These are phyloP conservation scores for Phoma sp. DNA, from an alignment of 2,329 filamentous ascomycete species.

Conservation along the genomic window DNA sequence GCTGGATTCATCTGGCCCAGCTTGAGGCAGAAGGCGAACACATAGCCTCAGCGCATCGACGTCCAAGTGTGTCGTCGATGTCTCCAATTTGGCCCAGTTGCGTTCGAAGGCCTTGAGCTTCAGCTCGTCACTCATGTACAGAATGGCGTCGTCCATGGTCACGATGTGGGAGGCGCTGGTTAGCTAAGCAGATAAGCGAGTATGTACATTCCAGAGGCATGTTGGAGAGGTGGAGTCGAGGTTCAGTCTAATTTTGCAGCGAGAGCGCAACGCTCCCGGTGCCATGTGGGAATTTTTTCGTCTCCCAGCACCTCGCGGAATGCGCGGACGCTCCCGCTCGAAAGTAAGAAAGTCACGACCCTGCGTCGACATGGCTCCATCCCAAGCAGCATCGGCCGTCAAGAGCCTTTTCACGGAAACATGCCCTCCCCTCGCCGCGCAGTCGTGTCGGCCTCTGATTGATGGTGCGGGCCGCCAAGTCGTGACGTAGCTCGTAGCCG, in stretches of 20 bases:
- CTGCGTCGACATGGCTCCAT: background rate
- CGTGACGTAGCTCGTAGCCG: conserved; percentile 36
- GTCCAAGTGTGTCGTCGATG: conserved; percentile 19
- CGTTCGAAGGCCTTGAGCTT: conserved; percentile 30
- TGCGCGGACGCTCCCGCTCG: conserved; percentile 17
- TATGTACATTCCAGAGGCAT: conserved; percentile 11
- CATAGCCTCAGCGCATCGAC: conserved; percentile 19
- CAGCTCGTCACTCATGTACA: conserved; percentile 29
- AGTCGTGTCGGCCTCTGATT: conserved; percentile 26
- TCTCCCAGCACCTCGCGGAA: conserved; percentile 23
- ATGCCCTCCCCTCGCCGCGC: conserved; percentile 7
- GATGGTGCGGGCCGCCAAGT: conserved; percentile 30
- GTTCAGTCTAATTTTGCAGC: conserved; percentile 15
- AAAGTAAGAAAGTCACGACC: conserved; percentile 1
- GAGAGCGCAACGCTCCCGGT: background rate
- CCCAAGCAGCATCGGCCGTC: conserved; percentile 7
- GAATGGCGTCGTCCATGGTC: conserved; percentile 27
- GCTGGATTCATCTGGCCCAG: background rate
- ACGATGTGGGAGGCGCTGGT: background rate
- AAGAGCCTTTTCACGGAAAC: background rate
- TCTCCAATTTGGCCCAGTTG: conserved; percentile 28
- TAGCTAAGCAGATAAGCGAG: conserved; percentile 7
- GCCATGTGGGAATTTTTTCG: conserved; percentile 15
- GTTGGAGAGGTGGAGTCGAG: conserved; percentile 3
- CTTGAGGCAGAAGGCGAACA: conserved; percentile 8